Evolutionary conservation across 192 early-diverging fungal genomes (phyloP).

Genomic region (Bifiguratus adelaidae): DNA sequence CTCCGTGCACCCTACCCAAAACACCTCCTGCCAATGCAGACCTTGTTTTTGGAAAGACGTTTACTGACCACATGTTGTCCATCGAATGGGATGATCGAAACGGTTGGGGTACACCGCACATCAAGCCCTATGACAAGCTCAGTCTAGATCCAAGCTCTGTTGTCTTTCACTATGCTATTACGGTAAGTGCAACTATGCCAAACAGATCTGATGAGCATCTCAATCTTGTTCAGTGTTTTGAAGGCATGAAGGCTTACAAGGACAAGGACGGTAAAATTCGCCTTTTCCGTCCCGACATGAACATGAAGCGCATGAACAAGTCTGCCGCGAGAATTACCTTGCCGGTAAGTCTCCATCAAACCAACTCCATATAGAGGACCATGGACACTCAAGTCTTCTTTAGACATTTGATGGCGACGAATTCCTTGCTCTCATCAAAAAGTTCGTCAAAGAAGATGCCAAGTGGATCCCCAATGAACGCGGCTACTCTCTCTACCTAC

Average conservation of each 20-base stretch:
- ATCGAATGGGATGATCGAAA: constrained; percentile 66
- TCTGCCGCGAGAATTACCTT: constrained; percentile 75
- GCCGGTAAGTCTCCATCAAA: constrained; percentile 42
- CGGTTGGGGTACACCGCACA: constrained; percentile 78
- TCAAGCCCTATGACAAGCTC: constrained; percentile 79
- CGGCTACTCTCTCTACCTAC: constrained; percentile 89
- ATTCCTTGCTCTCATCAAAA: constrained; percentile 72
- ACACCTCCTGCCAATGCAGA: constrained; percentile 46
- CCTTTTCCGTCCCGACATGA: constrained; percentile 95
- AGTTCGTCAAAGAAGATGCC: constrained; percentile 69
- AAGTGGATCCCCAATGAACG: constrained; percentile 86
- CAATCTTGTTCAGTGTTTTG: constrained; percentile 54
- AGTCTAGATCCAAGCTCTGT: constrained; percentile 71
- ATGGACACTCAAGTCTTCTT: background rate
- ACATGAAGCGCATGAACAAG: constrained; percentile 82
- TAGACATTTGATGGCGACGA: constrained; percentile 63
- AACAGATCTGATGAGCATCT: background rate
- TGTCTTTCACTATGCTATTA: constrained; percentile 90
- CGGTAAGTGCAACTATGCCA: constrained; percentile 20
- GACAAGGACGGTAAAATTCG: constrained; percentile 78
- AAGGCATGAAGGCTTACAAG: constrained; percentile 90
- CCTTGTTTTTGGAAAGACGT: constrained; percentile 81
- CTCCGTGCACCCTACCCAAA: constrained; percentile 22
- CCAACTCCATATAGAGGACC: background rate
- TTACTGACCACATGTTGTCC: constrained; percentile 92